Percentiles rank a stretch among this genome's conserved stretches.
Evolutionary conservation across 805 yeast species (phyloP).

Genomic region (Wickerhamomyces xylosicus): DNA sequence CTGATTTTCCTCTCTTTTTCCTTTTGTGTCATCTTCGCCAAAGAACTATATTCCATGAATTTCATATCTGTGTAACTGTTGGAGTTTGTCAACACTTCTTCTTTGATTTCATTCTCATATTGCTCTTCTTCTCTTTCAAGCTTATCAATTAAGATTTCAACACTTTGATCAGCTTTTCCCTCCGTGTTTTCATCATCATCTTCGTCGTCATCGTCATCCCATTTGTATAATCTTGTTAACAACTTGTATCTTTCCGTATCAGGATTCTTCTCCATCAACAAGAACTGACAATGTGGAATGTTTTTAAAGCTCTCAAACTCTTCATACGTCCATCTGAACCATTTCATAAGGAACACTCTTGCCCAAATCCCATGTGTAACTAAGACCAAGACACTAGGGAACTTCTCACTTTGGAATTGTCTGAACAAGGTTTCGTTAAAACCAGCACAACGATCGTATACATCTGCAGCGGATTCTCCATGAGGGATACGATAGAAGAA

Average conservation of each 20-base stretch:
- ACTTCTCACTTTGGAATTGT: slow-evolving; percentile 58
- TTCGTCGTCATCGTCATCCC: slow-evolving; percentile 44
- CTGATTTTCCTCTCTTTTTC: slow-evolving; percentile 32
- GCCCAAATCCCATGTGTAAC: slow-evolving; percentile 96
- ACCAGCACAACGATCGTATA: slow-evolving; percentile 82
- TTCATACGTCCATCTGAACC: slow-evolving; percentile 92
- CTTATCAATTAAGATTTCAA: not conserved
- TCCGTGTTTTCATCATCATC: slow-evolving; percentile 1
- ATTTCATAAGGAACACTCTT: slow-evolving; percentile 83
- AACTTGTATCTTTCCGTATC: slow-evolving; percentile 42
- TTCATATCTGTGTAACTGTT: slow-evolving; percentile 16
- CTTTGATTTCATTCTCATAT: slow-evolving; percentile 13
- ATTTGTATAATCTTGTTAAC: slow-evolving; percentile 53
- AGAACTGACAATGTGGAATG: slow-evolving; percentile 75
- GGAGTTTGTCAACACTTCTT: slow-evolving; percentile 15
- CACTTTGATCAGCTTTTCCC: not conserved
- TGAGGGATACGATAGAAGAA: slow-evolving; percentile 84
- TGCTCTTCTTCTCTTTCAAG: not conserved
- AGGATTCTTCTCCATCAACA: slow-evolving; percentile 59
- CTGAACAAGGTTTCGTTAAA: slow-evolving; percentile 82
- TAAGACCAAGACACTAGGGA: slow-evolving; percentile 73
- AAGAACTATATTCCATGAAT: not conserved
- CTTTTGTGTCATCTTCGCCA: slow-evolving; percentile 23
- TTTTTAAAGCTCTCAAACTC: slow-evolving; percentile 76
- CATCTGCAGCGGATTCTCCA: slow-evolving; percentile 96